Base-by-base conservation (phyloP, 2,329 filamentous ascomycete genomes). In the Xylariaceae sp. region DNA sequence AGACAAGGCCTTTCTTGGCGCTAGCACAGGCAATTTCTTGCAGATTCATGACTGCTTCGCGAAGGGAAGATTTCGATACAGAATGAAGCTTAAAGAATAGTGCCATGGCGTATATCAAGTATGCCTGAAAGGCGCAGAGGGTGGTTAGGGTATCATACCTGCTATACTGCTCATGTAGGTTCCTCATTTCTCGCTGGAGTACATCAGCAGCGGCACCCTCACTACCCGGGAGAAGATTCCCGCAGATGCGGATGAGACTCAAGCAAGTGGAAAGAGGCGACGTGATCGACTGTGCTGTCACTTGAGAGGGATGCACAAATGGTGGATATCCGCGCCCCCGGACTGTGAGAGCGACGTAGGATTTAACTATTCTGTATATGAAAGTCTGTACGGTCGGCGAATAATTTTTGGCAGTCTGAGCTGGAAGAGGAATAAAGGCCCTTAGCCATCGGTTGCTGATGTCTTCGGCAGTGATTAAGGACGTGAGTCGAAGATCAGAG, bases 51-150 rank as follows among this genome's bases (percentile, higher is more conserved):
- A 77, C 71, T 3, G 65, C 63, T 11, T 69, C 64, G 11, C 71
- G 68, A 5, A 70, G 57, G 25, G 70, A 65, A 0, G 64, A 50
- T 10, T 51, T 44, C 0, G 54, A 38, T n/a, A 52, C 50, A 8
- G 56, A 53, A 0, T 52, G 52, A 11, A 58, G 48, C 1, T 58
- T 57, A 42, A 76, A 77, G 52, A 74, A 77, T 3, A 75, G 39
- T 2, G 73, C 63, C 56, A 80, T 68, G 2, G 67, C 58, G 48
- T 78, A 77, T n/a, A 79, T 65, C 3, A 80, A 59, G 54, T 76
- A 77, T 0, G 75, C 72, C 49, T 80, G 77, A 32, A 78, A 76
- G 1, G 69, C 62, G 0, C 67, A 65, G 0, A 80, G 66, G 1
- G 67, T 57, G 5, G 59, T 54, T 51, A 59, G 17, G 3, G 64